phyloP scores from a whole-genome alignment of 1,284 basidiomycete genomes.

The Puccinia coronata region DNA sequence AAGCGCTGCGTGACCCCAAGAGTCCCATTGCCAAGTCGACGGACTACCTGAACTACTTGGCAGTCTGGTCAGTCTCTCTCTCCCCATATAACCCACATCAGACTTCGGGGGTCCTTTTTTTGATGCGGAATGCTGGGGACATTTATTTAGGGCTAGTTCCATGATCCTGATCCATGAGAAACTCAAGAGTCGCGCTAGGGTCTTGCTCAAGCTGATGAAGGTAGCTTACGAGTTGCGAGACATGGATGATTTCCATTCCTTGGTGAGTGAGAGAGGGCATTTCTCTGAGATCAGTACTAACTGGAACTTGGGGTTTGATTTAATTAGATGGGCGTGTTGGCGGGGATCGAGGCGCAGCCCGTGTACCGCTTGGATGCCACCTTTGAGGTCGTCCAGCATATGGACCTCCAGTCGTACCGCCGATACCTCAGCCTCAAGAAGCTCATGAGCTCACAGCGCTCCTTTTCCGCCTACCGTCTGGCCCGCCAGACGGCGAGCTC shows the following conservation, averaged over 20 bases:
- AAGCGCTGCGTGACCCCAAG: slow-evolving; percentile 52
- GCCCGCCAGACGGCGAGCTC: slow-evolving; percentile 54
- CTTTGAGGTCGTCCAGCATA: slow-evolving; percentile 52
- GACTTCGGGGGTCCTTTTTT: no score
- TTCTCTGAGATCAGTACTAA: no score
- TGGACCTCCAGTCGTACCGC: slow-evolving; percentile 53
- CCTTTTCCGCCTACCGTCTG: slow-evolving; percentile 56
- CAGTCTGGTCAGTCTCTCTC: slow-evolving; percentile 53
- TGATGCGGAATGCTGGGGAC: no score
- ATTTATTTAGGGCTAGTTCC: slow-evolving; percentile 56
- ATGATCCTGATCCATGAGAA: slow-evolving; percentile 56
- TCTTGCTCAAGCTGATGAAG: slow-evolving; percentile 56
- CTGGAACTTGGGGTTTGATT: no score
- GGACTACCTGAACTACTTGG: slow-evolving; percentile 55
- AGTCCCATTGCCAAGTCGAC: slow-evolving; percentile 54
- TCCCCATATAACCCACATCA: no score
- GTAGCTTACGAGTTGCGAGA: slow-evolving; percentile 54
- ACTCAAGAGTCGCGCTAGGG: slow-evolving; percentile 52
- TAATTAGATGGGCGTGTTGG: slow-evolving; percentile 56
- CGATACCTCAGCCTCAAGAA: slow-evolving; percentile 55
- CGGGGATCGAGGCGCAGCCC: slow-evolving; percentile 56
- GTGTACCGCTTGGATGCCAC: slow-evolving; percentile 55
- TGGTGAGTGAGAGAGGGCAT: slow-evolving; percentile 47
- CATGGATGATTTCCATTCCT: slow-evolving; percentile 57
- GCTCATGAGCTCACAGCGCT: slow-evolving; percentile 54